Base-by-base conservation (phyloP, 129 eudicot species). In the Tanacetum coccineum region DNA sequence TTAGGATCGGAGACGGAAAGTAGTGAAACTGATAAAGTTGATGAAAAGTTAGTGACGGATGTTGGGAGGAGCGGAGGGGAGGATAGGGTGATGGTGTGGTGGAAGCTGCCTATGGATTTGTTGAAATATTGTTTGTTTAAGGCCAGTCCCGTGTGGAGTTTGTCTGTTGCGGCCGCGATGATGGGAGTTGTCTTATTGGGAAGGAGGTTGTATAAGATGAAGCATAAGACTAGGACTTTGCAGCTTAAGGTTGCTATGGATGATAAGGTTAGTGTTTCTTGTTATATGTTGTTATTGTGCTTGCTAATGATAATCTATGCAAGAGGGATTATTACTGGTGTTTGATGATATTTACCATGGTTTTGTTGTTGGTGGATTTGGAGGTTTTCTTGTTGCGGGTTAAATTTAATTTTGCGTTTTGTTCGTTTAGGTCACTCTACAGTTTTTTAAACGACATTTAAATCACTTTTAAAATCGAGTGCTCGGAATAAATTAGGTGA, bases 61-160 rank as follows among this genome's bases (percentile, higher is more conserved):
- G 67, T 22, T 17, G 15, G 46, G 6, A 25, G 57, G 45, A 72
- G 30, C 11, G 76, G 67, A 49, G 81, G 71, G 73, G 80, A 60
- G n/a, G 21, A 81, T 76, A 71, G 62, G 67, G 76, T 62, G 13
- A 71, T 32, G n/a, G 91, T 85, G 13, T 89, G 96, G 99, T 89
- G 99, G 99, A 93, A 84, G 90, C 75, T 88, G 60, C 98, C 98
- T 7, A 30, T 82, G 52, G 96, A 88, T 76, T 68, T 93, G 69
- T 68, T 93, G 65, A 88, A 71, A 50, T 83, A 84, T 69, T 88
- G 87, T 76, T 66, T 78, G 47, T 72, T 86, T 22, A 88, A 80
- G 80, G 89, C 78, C 32, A 91, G 84, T 59, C 98, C 98, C 1
- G 89, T 82, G 4, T 93, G 98, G 98, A 74, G 85, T 30, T 57